Percentiles rank a stretch among this genome's conserved stretches.
Evolutionary conservation across 768 basidiomycete genomes (phyloP).

Genomic region (Boletus tomentosulus): DNA sequence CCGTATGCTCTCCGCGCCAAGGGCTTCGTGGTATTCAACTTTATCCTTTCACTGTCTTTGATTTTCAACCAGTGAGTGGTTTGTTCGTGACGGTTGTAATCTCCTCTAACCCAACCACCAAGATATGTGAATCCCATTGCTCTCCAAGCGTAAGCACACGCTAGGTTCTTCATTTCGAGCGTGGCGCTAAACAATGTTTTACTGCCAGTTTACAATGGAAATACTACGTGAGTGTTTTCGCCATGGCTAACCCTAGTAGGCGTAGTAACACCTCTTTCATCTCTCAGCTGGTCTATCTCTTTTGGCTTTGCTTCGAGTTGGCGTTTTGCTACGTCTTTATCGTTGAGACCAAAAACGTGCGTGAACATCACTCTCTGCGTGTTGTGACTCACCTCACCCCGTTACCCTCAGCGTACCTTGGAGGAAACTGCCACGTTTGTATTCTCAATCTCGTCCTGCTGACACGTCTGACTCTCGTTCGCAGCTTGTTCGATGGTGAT

Average conservation of each 20-base stretch:
- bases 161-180: background rate
- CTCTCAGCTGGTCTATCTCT: conserved; percentile 29
- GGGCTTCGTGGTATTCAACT: conserved; percentile 37
- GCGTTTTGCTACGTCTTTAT: conserved; percentile 36
- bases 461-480: background rate
- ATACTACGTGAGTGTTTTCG: conserved; percentile 35
- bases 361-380: background rate
- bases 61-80: conserved; percentile 41
- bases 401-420: conserved; percentile 8
- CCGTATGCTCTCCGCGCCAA: conserved; percentile 40
- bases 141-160: conserved; percentile 19
- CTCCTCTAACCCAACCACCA: conserved; percentile 5
- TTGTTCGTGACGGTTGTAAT: conserved; percentile 20
- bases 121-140: conserved; percentile 38
- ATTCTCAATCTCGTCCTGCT: background rate
- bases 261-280: background rate
- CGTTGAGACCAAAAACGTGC: conserved; percentile 37
- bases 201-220: conserved; percentile 38
- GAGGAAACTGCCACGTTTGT: conserved; percentile 21
- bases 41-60: conserved; percentile 35
- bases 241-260: background rate
- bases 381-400: background rate
- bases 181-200: background rate
- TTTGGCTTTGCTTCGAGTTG: conserved; percentile 40
- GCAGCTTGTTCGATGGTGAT: conserved; percentile 14